Percentiles rank a stretch among this genome's conserved stretches.
Evolutionary conservation across 2,329 filamentous ascomycete species (phyloP).

Genomic region (Claviceps spartinae): DNA sequence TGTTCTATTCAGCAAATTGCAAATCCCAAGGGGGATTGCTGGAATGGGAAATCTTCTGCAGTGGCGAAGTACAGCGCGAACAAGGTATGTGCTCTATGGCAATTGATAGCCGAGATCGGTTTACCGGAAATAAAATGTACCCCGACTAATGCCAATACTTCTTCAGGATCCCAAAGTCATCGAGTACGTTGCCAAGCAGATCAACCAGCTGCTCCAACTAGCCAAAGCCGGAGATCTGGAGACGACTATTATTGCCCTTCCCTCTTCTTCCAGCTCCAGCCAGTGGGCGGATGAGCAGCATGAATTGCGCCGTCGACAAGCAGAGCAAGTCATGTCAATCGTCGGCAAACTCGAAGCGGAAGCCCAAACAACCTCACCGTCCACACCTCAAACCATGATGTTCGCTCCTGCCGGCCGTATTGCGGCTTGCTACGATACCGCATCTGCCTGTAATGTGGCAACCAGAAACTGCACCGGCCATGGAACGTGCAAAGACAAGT

Average conservation of each 20-base stretch:
- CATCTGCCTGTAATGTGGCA: constrained; percentile 50
- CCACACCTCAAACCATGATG: constrained; percentile 17
- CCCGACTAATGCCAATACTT: constrained; percentile 11
- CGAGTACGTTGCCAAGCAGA: constrained; percentile 27
- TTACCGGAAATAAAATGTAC: not conserved
- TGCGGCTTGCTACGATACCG: constrained; percentile 61
- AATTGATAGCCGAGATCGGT: too few relatives aligned
- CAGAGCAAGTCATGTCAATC: constrained; percentile 32
- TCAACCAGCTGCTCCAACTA: constrained; percentile 31
- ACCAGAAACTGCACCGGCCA: constrained; percentile 77
- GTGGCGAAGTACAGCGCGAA: constrained; percentile 1
- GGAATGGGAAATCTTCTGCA: constrained; percentile 24
- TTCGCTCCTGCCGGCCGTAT: constrained; percentile 31
- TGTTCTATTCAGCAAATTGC: constrained; percentile 27
- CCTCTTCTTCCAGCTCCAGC: constrained; percentile 27
- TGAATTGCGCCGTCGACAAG: constrained; percentile 34
- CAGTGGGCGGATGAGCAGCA: constrained; percentile 27
- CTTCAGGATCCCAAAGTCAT: constrained; percentile 28
- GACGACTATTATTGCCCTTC: constrained; percentile 42
- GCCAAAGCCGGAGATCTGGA: constrained; percentile 39
- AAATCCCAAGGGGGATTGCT: constrained; percentile 33
- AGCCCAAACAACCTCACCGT: constrained; percentile 13
- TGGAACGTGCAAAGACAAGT: constrained; percentile 62
- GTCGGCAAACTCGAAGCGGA: constrained; percentile 16
- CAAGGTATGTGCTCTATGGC: not conserved